Evolutionary conservation across 805 yeast genomes (phyloP).

Genomic region (Zygoascus ofunaensis): DNA sequence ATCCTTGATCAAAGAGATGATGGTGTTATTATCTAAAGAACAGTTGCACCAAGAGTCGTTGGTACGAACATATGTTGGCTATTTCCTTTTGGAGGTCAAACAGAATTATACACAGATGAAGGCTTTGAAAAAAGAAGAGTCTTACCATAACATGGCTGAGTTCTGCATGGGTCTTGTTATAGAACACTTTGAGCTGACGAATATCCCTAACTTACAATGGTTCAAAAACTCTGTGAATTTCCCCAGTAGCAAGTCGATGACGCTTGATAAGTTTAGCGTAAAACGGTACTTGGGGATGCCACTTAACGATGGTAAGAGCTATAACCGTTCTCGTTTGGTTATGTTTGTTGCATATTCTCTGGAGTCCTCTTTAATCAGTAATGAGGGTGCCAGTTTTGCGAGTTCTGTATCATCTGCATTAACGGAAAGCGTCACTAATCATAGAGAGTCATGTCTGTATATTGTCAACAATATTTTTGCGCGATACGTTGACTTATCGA

Average conservation of each 20-base stretch:
- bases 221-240: conserved; percentile 1
- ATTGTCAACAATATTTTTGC: neutral
- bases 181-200: neutral
- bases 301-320: neutral
- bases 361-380: conserved; percentile 1
- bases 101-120: neutral
- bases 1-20: neutral
- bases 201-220: conserved; percentile 2
- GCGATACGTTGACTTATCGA: neutral
- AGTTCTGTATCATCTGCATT: neutral
- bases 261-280: neutral
- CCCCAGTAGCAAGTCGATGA: conserved; percentile 1
- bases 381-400: neutral
- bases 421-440: neutral
- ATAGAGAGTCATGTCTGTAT: neutral
- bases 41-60: neutral
- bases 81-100: neutral
- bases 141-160: neutral
- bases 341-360: conserved; percentile 4
- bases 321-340: neutral
- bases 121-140: neutral
- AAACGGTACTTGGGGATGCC: neutral
- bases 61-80: neutral
- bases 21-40: neutral
- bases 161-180: neutral